A percentile compares a stretch with the other conserved stretches of the same genome.
phyloP scores from a whole-genome alignment of 768 basidiomycete species.

The Amanita muscaria region DNA sequence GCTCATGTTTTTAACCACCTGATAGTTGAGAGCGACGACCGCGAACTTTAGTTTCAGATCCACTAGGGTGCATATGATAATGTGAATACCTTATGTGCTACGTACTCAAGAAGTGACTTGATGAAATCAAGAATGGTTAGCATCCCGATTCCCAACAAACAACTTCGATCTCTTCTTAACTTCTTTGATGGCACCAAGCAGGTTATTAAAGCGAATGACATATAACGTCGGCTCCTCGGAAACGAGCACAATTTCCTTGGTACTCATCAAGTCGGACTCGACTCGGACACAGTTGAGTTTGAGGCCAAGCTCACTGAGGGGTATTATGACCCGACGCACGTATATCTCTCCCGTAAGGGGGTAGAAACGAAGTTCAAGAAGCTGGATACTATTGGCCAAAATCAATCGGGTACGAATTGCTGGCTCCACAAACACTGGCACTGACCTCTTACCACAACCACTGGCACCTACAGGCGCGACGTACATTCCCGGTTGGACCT shows the following conservation, averaged over 20 bases:
- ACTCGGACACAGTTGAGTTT: background rate
- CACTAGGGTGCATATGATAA: slow-evolving; percentile 30
- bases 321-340: slow-evolving; percentile 27
- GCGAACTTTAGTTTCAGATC: slow-evolving; percentile 87
- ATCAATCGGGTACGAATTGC: background rate
- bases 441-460: slow-evolving; percentile 80
- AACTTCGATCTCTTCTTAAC: slow-evolving; percentile 79
- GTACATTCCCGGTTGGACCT: slow-evolving; percentile 69
- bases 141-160: slow-evolving; percentile 85
- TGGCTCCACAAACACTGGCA: slow-evolving; percentile 32
- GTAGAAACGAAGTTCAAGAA: slow-evolving; percentile 83
- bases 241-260: slow-evolving; percentile 80
- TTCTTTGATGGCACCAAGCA: slow-evolving; percentile 79
- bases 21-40: too few relatives aligned
- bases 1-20: too few relatives aligned
- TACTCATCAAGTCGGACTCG: slow-evolving; percentile 80
- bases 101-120: too few relatives aligned
- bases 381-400: slow-evolving; percentile 48
- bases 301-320: background rate
- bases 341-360: slow-evolving; percentile 63
- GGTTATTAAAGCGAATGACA: slow-evolving; percentile 82
- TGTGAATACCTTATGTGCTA: slow-evolving; percentile 22
- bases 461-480: slow-evolving; percentile 77
- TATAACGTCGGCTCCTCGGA: slow-evolving; percentile 91
- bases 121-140: slow-evolving; percentile 93